phyloP scores from a whole-genome alignment of 352 stramenopile species.

The Pythium rishiriense region DNA sequence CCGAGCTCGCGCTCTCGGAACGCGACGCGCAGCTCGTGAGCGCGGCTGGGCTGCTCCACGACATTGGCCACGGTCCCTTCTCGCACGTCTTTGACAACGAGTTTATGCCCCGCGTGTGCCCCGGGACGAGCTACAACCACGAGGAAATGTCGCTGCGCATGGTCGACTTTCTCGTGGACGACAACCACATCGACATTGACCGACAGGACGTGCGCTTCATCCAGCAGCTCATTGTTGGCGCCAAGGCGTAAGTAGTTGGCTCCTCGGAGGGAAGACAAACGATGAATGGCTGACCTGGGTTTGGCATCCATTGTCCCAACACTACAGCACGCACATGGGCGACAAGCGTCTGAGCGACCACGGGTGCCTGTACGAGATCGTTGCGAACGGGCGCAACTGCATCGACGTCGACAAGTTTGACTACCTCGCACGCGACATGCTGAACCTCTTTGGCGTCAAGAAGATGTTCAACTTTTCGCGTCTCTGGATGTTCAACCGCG shows the following conservation, averaged over 20 bases:
- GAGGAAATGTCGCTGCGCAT: slow-evolving; percentile 83
- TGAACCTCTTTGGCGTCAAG: slow-evolving; percentile 80
- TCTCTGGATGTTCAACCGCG: slow-evolving; percentile 82
- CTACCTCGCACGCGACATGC: slow-evolving; percentile 87
- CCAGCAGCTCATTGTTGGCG: slow-evolving; percentile 79
- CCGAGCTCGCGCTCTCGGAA: slow-evolving; percentile 86
- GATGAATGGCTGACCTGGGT: no score
- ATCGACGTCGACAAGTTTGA: slow-evolving; percentile 94
- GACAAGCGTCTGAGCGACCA: slow-evolving; percentile 46
- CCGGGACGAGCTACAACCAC: slow-evolving; percentile 57
- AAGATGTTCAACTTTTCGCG: slow-evolving; percentile 79
- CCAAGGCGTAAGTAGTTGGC: slow-evolving; percentile 57
- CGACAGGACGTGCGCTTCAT: slow-evolving; percentile 68
- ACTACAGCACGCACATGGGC: slow-evolving; percentile 44
- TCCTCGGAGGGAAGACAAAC: no score
- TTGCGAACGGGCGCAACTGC: slow-evolving; percentile 89
- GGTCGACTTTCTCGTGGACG: slow-evolving; percentile 79
- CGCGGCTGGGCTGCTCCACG: slow-evolving; percentile 78
- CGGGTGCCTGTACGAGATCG: slow-evolving; percentile 90
- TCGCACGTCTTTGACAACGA: slow-evolving; percentile 95
- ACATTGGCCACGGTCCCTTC: slow-evolving; percentile 94
- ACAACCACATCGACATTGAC: slow-evolving; percentile 82
- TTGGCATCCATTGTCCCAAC: no score
- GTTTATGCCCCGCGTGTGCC: slow-evolving; percentile 76
- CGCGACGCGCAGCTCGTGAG: slow-evolving; percentile 79